Evolutionary conservation across 352 stramenopile species (phyloP).

Genomic region (Pythium rishiriense): DNA sequence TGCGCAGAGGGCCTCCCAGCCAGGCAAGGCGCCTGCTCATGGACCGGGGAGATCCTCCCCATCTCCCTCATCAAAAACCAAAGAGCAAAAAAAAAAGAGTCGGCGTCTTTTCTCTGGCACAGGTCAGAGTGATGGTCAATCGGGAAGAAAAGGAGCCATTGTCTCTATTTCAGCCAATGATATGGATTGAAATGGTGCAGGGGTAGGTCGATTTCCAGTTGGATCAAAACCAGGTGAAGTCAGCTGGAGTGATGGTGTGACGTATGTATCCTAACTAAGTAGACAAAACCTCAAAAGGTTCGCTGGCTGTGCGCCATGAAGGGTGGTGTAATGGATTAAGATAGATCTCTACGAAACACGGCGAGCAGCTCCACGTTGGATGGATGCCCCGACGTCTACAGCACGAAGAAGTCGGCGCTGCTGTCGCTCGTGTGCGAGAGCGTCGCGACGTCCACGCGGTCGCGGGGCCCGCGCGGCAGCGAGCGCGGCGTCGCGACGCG

Average conservation of each 20-base stretch:
- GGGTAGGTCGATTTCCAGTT: not conserved
- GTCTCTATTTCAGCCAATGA: not conserved
- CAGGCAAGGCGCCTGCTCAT: not conserved
- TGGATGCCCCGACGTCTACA: not conserved
- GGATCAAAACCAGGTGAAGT: constrained; percentile 12
- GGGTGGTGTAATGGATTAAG: not conserved
- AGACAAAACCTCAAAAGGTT: not conserved
- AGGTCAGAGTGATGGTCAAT: constrained; percentile 16
- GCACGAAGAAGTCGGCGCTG: constrained; percentile 20
- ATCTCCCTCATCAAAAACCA: constrained; percentile 20
- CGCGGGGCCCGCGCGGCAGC: constrained; percentile 4
- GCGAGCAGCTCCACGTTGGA: not conserved
- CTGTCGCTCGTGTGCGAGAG: constrained; percentile 7
- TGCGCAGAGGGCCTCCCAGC: too few species aligned
- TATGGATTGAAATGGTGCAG: not conserved
- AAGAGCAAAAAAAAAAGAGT: not conserved
- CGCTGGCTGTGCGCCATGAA: not conserved
- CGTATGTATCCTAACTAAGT: not conserved
- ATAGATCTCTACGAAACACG: not conserved
- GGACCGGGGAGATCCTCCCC: not conserved
- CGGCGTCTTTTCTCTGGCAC: not conserved
- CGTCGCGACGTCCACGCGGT: constrained; percentile 11
- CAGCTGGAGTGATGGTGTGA: constrained; percentile 15
- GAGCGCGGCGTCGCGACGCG: constrained; percentile 5
- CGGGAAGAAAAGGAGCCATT: not conserved